Base-by-base conservation (phyloP, 768 basidiomycete genomes). In the Chlorophyllum brunneum region DNA sequence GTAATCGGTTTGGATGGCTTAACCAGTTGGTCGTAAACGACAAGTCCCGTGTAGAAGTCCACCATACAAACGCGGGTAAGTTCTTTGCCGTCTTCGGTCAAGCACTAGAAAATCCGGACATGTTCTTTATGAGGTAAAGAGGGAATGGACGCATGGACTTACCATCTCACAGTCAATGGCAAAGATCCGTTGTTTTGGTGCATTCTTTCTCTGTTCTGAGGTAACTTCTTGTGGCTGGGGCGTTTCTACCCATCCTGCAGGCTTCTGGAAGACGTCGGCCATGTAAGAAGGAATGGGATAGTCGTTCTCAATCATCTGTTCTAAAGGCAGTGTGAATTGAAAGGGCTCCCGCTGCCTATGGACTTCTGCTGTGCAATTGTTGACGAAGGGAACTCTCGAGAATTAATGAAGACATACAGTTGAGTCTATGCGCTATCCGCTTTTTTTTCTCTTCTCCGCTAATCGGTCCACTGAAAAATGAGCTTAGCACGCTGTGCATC, bases 81-180 rank as follows among this genome's bases (percentile, higher is more conserved):
- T 64, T 92, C 92, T 59, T 90, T 93, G 7, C 94, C 95, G 49
- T 89, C 88, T 61, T 87, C 87, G 1, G 94, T 95, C 66, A 86
- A 58, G 63, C 94, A 95, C 94, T 97, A 27, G 29, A 18, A 38
- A 0, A 36, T 24, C 34, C 39, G 9, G 0, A 51, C 31, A 52
- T 45, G 20, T 41, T n/a, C 29, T 18, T 16, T 13, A 42, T 2
- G 6, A n/a, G n/a, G n/a, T n/a, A n/a, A 6, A 8, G 50, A 49
- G 40, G 42, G 4, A 16, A 29, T 15, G 44, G 43, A 15, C 9
- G 30, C 20, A 27, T n/a, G 15, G 8, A 61, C 81, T 48, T 54
- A 92, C 95, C 95, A 98, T 98, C 67, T 98, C 95, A 66, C 95
- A 98, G 74, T 99, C 95, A 41, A 99, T 79, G 0, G 92, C 91